phyloP scores from a whole-genome alignment of 2,329 filamentous ascomycete genomes.

The Calonectria pseudoreteaudii region DNA sequence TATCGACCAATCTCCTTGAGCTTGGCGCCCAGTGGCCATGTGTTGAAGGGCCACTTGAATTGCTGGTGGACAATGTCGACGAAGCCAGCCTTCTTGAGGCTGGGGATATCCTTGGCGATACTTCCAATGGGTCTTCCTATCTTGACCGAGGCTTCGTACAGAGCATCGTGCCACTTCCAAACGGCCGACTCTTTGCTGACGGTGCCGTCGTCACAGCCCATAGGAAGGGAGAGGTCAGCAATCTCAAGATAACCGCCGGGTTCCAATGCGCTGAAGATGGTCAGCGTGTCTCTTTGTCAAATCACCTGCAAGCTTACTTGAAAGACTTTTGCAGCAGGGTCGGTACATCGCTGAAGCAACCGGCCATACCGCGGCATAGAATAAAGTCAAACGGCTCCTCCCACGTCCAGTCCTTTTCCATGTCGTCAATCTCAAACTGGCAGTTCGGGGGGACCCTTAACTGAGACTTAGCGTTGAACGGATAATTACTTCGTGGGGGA shows the following conservation, averaged over 20 bases:
- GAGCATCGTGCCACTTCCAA: constrained; percentile 40
- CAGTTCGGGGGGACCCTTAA: constrained; percentile 38
- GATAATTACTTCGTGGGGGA: too few species aligned
- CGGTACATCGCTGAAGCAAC: constrained; percentile 32
- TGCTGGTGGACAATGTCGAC: constrained; percentile 58
- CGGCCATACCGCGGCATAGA: constrained; percentile 34
- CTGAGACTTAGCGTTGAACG: neutral
- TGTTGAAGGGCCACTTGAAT: constrained; percentile 60
- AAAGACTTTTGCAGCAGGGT: constrained; percentile 37
- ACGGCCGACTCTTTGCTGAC: constrained; percentile 30
- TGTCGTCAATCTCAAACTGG: constrained; percentile 38
- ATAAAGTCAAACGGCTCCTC: constrained; percentile 40
- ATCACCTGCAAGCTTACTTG: constrained; percentile 21
- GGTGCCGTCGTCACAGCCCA: constrained; percentile 37
- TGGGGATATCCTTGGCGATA: constrained; percentile 38
- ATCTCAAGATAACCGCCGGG: constrained; percentile 41
- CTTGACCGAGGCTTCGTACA: constrained; percentile 41
- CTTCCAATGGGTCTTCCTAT: constrained; percentile 42
- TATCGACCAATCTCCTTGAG: constrained; percentile 60
- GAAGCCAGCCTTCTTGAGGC: constrained; percentile 63
- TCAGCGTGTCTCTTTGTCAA: neutral
- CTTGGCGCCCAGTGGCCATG: constrained; percentile 60
- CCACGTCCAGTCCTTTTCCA: constrained; percentile 43
- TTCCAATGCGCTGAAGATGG: constrained; percentile 25
- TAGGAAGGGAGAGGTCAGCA: constrained; percentile 30